Evolutionary conservation across 331 rosid genomes (phyloP).

Genomic region (Rosa hybrid): DNA sequence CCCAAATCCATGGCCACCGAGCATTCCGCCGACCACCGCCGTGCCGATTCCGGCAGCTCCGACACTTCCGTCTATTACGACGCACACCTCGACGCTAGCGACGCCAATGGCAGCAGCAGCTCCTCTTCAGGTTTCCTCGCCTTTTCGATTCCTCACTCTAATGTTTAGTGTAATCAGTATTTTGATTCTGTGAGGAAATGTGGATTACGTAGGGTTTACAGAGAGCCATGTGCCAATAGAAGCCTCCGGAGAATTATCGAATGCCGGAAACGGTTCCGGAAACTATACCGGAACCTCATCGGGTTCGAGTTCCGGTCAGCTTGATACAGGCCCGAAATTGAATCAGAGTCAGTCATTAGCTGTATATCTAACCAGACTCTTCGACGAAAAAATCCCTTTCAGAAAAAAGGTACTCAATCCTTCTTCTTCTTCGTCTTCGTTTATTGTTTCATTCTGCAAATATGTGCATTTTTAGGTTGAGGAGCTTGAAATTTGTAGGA

Average conservation of each 20-base stretch:
- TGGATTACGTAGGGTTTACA: conserved; percentile 34
- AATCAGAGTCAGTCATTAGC: conserved; percentile 28
- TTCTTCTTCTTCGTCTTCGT: neutral
- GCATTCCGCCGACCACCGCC: conserved; percentile 19
- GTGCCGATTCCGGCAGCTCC: conserved; percentile 35
- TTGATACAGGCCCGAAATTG: conserved; percentile 17
- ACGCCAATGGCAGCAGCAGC: conserved; percentile 22
- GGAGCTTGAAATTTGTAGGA: neutral
- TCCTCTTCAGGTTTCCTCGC: conserved; percentile 42
- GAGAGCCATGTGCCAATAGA: conserved; percentile 32
- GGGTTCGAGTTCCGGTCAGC: conserved; percentile 28
- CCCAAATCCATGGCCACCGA: conserved; percentile 26
- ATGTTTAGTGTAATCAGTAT: neutral
- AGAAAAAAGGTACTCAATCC: conserved; percentile 65
- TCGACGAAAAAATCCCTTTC: conserved; percentile 60
- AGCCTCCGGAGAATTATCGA: conserved; percentile 20
- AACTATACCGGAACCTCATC: neutral
- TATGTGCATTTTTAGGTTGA: neutral
- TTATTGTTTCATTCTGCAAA: neutral
- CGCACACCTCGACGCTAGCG: conserved; percentile 23
- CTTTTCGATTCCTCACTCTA: neutral
- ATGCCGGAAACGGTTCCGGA: neutral
- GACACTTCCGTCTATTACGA: conserved; percentile 53
- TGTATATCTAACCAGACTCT: conserved; percentile 32
- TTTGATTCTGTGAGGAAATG: neutral